These are phyloP conservation scores for Hippophae gyantsensis DNA, from an alignment of 306 rosid species.

Conservation along the genomic window DNA sequence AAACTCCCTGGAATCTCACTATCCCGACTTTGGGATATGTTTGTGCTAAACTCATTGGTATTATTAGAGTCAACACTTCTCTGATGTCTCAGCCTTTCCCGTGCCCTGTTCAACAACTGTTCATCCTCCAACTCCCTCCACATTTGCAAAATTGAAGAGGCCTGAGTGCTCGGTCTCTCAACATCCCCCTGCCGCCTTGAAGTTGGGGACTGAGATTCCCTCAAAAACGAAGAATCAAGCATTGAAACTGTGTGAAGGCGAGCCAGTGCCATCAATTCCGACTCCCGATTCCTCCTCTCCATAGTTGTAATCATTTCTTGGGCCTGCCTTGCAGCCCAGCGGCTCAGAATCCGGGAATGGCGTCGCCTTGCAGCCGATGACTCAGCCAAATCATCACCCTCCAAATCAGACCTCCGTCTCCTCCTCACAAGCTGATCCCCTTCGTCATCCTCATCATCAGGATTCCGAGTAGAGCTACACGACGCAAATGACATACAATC, in stretches of 20 bases:
- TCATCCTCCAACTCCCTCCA: conserved; percentile 99
- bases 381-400: conserved; percentile 88
- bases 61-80: conserved; percentile 64
- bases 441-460: conserved; percentile 75
- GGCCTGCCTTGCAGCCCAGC: conserved; percentile 98
- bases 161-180: conserved; percentile 91
- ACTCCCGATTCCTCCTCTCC: conserved; percentile 93
- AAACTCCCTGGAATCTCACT: conserved; percentile 82
- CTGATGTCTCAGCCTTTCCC: conserved; percentile 71
- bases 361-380: conserved; percentile 80
- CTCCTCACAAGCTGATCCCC: conserved; percentile 86
- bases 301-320: conserved; percentile 99
- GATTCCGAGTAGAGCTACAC: conserved; percentile 70
- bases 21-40: conserved; percentile 62
- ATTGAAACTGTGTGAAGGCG: conserved; percentile 90
- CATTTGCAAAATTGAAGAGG: conserved; percentile 86
- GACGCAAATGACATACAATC: conserved; percentile 95
- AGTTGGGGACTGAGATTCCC: conserved; percentile 89
- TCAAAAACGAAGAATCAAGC: conserved; percentile 88
- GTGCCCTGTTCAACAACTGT: conserved; percentile 72
- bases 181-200: conserved; percentile 78
- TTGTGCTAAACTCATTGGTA: conserved; percentile 47
- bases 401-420: conserved; percentile 90
- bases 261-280: conserved; percentile 95
- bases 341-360: conserved; percentile 80